Evolutionary conservation across 1,139 yeast species (phyloP).

Genomic region (Yamadazyma trypodendri): DNA sequence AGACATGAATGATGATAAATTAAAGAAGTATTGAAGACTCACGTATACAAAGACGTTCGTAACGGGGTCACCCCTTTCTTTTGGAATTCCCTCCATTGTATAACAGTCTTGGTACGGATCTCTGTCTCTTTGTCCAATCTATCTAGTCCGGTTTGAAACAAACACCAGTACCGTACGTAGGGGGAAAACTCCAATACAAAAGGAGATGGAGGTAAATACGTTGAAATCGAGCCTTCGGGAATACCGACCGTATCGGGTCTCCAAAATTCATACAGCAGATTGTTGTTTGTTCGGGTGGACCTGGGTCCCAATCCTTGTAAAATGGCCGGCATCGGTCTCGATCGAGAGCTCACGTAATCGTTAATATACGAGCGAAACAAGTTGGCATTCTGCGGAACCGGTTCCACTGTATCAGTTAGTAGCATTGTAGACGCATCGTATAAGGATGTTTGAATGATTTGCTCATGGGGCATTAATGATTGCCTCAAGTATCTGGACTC

Average conservation of each 20-base stretch:
- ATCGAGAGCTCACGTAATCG: slow-evolving; percentile 27
- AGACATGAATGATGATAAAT: slow-evolving; percentile 3
- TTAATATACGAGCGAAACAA: slow-evolving; percentile 15
- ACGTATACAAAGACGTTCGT: slow-evolving; percentile 10
- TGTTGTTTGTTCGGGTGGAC: slow-evolving; percentile 16
- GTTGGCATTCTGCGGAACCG: slow-evolving; percentile 14
- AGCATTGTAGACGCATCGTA: neutral
- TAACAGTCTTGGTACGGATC: slow-evolving; percentile 27
- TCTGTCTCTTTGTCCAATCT: slow-evolving; percentile 23
- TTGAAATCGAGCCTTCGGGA: slow-evolving; percentile 25
- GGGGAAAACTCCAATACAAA: slow-evolving; percentile 35
- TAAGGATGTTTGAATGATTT: slow-evolving; percentile 16
- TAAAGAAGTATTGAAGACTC: too few species aligned
- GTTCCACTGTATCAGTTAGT: neutral
- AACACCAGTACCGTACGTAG: slow-evolving; percentile 32
- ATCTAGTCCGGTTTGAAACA: slow-evolving; percentile 31
- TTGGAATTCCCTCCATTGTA: slow-evolving; percentile 41
- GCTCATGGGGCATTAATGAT: slow-evolving; percentile 33
- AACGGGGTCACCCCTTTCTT: slow-evolving; percentile 14
- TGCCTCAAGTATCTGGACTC: slow-evolving; percentile 23
- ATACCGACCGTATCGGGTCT: slow-evolving; percentile 23
- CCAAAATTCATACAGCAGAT: slow-evolving; percentile 11
- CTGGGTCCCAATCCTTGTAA: slow-evolving; percentile 17
- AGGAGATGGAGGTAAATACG: slow-evolving; percentile 19
- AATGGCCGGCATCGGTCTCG: slow-evolving; percentile 22